phyloP scores from a whole-genome alignment of 441 rosid species.

The Populus trichocarpa region DNA sequence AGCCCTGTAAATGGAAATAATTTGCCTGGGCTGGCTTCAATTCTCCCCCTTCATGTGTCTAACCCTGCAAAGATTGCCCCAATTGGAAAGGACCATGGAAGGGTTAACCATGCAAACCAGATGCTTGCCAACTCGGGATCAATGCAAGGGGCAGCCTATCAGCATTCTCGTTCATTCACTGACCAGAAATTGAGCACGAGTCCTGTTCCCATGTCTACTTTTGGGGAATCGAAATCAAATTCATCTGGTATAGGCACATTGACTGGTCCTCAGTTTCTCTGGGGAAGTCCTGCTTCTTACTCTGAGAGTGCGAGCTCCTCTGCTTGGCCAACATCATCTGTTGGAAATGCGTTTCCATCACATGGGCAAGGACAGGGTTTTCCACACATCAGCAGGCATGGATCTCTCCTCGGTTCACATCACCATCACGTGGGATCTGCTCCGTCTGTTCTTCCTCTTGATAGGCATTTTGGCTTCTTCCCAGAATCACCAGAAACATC shows the following conservation, averaged over 20 bases:
- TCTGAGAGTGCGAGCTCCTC: slow-evolving; percentile 50
- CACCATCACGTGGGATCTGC: slow-evolving; percentile 84
- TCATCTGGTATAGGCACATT: slow-evolving; percentile 58
- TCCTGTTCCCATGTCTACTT: slow-evolving; percentile 48
- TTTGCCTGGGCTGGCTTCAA: slow-evolving; percentile 72
- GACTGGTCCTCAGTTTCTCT: slow-evolving; percentile 73
- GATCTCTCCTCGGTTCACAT: slow-evolving; percentile 50
- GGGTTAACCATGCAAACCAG: slow-evolving; percentile 43
- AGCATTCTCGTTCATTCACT: slow-evolving; percentile 54
- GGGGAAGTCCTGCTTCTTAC: slow-evolving; percentile 78
- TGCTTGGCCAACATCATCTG: slow-evolving; percentile 53
- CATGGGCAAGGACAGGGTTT: slow-evolving; percentile 45
- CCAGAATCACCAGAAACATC: slow-evolving; percentile 61
- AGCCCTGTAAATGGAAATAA: slow-evolving; percentile 48
- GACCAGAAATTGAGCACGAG: slow-evolving; percentile 51
- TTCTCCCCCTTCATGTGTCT: slow-evolving; percentile 53
- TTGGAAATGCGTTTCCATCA: slow-evolving; percentile 43
- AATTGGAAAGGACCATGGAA: slow-evolving; percentile 64
- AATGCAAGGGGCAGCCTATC: slow-evolving; percentile 41
- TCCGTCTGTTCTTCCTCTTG: slow-evolving; percentile 64
- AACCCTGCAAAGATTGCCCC: slow-evolving; percentile 64
- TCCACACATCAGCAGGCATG: slow-evolving; percentile 43
- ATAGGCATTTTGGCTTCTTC: slow-evolving; percentile 48
- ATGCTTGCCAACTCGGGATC: slow-evolving; percentile 37
- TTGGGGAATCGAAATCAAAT: slow-evolving; percentile 46